phyloP scores from a whole-genome alignment of 176 grass and related monocot species.

The maize (Zea mays) region Zm-B73-REFERENCE-NAM-5.0 NC_050100.1:18009501-18010000 shows the following conservation, averaged over 20 bases:
- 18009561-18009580: not conserved
- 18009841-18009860: constrained; percentile 96
- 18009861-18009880: constrained; percentile 60
- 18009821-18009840: constrained; percentile 86
- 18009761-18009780: constrained; percentile 95
- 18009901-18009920: constrained; percentile 74
- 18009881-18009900: constrained; percentile 69
- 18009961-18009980: too few relatives aligned
- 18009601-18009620: not conserved
- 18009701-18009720: constrained; percentile 53
- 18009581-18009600: constrained; percentile 5
- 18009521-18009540: constrained; percentile 83
- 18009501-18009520: constrained; percentile 89
- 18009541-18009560: constrained; percentile 56
- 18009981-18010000: too few relatives aligned
- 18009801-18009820: constrained; percentile 93
- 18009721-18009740: constrained; percentile 62
- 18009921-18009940: constrained; percentile 78
- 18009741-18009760: constrained; percentile 93
- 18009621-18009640: constrained; percentile 57
- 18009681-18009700: constrained; percentile 66
- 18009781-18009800: constrained; percentile 80
- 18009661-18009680: constrained; percentile 91
- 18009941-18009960: constrained; percentile 84
- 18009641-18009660: constrained; percentile 78